Base-by-base conservation (phyloP, 225 moss, liverwort and hornwort genomes). In the Polytrichum formosum region DNA sequence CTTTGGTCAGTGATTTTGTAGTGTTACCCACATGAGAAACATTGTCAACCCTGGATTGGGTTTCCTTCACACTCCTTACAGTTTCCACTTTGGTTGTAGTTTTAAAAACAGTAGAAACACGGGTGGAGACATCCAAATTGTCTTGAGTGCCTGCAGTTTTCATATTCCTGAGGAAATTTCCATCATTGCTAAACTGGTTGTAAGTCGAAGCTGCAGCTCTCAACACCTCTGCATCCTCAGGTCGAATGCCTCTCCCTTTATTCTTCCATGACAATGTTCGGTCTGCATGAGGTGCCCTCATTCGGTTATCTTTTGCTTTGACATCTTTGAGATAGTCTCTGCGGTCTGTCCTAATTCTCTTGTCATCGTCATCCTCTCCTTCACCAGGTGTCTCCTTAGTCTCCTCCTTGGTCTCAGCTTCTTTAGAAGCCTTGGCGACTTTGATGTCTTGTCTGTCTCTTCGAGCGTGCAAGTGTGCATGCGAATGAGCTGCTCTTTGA, bases 381-480 rank as follows among this genome's bases (percentile, higher is more conserved):
- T 70, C 76, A 20, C 55, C 88, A 33, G 55, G 35, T 71, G 53
- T 76, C 26, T 53, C 84, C 74, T 25, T 73, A 7, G 31, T 26
- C 56, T 53, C 74, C 79, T 59, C 76, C 26, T 54, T 72, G 61
- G 30, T 77, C 28, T 82, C 85, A 61, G 72, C 75, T 20, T 6
- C 60, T 64, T 25, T 78, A 21, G 71, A 80, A 58, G 20, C 58
- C 2, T 23, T 55, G 46, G 46, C 13, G 13, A 46, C 46, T 46
- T 16, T 46, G 46, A 46, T 46, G 72, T 65, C 56, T 16, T 82
- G 54, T 78, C 96, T 85, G 68, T 91, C 77, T 84, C 96, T 84
- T 61, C 79, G 90, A 55, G 96, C 93, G 77, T 96, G 96, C 80
- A 90, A 75, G 60, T 96, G 96, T 26, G 96, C 93, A 78, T 91